Percentiles rank a stretch among this genome's conserved stretches.
Evolutionary conservation across 1,284 basidiomycete genomes (phyloP).

Genomic region (Anthracocystis walkeri): DNA sequence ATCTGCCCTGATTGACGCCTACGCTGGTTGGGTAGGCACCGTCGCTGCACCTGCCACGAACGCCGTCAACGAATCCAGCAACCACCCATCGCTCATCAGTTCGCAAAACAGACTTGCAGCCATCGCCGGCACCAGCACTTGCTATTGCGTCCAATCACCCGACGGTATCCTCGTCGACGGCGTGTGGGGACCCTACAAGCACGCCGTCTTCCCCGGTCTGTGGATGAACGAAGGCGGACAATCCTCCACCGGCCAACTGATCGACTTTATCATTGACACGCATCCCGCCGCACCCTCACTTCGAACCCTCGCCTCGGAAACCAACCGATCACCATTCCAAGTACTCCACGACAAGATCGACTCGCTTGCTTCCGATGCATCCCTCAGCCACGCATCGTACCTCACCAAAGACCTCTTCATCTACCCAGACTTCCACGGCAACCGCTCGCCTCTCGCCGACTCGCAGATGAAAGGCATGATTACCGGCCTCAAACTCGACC

Average conservation of each 20-base stretch:
- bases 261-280: conserved; percentile 93
- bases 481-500: conserved; percentile 85
- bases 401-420: conserved; percentile 90
- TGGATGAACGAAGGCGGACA: conserved; percentile 99
- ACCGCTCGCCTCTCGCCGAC: conserved; percentile 95
- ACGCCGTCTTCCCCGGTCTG: conserved; percentile 82
- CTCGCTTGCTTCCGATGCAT: conserved; percentile 74
- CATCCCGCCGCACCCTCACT: conserved; percentile 85
- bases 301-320: conserved; percentile 72
- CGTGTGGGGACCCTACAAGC: conserved; percentile 95
- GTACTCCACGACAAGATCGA: conserved; percentile 83
- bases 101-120: conserved; percentile 81
- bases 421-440: conserved; percentile 88
- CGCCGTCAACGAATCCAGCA: conserved; percentile 70
- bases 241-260: conserved; percentile 97
- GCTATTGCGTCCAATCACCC: conserved; percentile 79
- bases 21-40: conserved; percentile 98
- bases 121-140: conserved; percentile 94
- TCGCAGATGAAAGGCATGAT: conserved; percentile 91
- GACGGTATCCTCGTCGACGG: conserved; percentile 88
- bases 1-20: conserved; percentile 95
- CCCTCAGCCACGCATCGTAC: conserved; percentile 73
- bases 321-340: conserved; percentile 71
- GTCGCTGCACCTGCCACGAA: conserved; percentile 82
- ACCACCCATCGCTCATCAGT: conserved; percentile 63